Evolutionary conservation across 1,284 basidiomycete genomes (phyloP).

Genomic region (Ganoderma lingzhi): DNA sequence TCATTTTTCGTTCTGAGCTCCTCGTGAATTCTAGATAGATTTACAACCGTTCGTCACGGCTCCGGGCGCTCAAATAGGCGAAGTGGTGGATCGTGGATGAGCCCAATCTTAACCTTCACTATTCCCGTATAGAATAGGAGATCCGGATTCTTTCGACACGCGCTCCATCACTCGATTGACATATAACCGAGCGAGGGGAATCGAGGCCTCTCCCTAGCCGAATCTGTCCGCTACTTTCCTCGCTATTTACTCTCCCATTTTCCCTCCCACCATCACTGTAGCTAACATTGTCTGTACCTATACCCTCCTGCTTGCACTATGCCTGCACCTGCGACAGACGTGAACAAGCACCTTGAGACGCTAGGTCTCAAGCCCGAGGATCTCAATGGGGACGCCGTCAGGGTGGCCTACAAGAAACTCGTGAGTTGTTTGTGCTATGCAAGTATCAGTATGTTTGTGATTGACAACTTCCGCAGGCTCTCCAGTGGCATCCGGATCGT

Average conservation of each 20-base stretch:
- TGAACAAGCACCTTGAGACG: conserved; percentile 38
- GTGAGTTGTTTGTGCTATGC: conserved; percentile 46
- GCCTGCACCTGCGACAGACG: conserved; percentile 35
- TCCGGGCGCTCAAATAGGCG: too few species aligned
- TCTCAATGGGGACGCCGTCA: conserved; percentile 76
- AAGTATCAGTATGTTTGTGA: conserved; percentile 17
- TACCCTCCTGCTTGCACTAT: conserved; percentile 26
- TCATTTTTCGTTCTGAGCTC: too few species aligned
- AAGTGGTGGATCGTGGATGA: too few species aligned
- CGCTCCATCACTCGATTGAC: conserved; percentile 34
- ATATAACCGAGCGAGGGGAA: conserved; percentile 36
- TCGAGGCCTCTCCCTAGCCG: conserved; percentile 29
- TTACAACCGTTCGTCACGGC: too few species aligned
- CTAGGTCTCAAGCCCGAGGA: conserved; percentile 39
- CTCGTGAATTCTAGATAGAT: too few species aligned
- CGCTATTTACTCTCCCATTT: conserved; percentile 20
- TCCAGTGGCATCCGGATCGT: conserved; percentile 94
- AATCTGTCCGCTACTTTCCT: conserved; percentile 23
- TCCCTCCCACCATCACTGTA: conserved; percentile 11
- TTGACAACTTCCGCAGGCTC: conserved; percentile 56
- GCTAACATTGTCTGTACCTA: conserved; percentile 24
- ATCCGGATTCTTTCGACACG: conserved; percentile 33
- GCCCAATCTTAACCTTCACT: too few species aligned
- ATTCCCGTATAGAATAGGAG: conserved; percentile 27
- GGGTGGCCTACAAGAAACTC: conserved; percentile 86